A percentile compares a stretch with the other conserved stretches of the same genome.
phyloP scores from a whole-genome alignment of 2,329 filamentous ascomycete genomes.

The Colletotrichum euphorbiae region DNA sequence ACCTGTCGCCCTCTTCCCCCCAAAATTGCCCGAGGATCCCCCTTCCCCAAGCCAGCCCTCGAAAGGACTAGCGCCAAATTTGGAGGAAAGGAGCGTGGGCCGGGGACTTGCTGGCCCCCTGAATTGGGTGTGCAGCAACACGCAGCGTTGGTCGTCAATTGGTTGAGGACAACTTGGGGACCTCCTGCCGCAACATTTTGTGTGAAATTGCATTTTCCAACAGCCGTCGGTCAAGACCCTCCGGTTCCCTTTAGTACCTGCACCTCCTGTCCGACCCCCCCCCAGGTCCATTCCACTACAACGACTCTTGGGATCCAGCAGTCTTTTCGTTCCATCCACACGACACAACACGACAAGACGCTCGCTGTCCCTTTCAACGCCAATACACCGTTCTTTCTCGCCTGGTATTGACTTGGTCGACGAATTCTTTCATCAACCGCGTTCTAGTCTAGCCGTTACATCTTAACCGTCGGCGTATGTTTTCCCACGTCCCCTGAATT shows the following conservation, averaged over 20 bases:
- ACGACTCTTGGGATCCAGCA: constrained; percentile 39
- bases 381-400: constrained; percentile 22
- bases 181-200: constrained; percentile 50
- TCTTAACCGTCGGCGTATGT: constrained; percentile 36
- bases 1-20: constrained; percentile 27
- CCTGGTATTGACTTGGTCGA: constrained; percentile 32
- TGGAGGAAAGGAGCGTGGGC: constrained; percentile 39
- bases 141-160: constrained; percentile 39
- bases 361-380: constrained; percentile 32
- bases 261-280: constrained; percentile 37
- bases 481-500: constrained; percentile 24
- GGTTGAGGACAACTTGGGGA: constrained; percentile 38
- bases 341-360: constrained; percentile 33
- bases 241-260: constrained; percentile 42
- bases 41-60: constrained; percentile 10
- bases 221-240: constrained; percentile 41
- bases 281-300: constrained; percentile 36
- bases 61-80: constrained; percentile 17
- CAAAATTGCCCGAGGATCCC: constrained; percentile 37
- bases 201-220: constrained; percentile 53
- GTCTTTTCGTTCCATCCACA: constrained; percentile 34
- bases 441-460: constrained; percentile 25
- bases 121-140: constrained; percentile 40
- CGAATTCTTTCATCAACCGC: constrained; percentile 19
- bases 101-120: constrained; percentile 40